Evolutionary conservation across 2,329 filamentous ascomycete genomes (phyloP).

Genomic region (Xylariaceae sp.): DNA sequence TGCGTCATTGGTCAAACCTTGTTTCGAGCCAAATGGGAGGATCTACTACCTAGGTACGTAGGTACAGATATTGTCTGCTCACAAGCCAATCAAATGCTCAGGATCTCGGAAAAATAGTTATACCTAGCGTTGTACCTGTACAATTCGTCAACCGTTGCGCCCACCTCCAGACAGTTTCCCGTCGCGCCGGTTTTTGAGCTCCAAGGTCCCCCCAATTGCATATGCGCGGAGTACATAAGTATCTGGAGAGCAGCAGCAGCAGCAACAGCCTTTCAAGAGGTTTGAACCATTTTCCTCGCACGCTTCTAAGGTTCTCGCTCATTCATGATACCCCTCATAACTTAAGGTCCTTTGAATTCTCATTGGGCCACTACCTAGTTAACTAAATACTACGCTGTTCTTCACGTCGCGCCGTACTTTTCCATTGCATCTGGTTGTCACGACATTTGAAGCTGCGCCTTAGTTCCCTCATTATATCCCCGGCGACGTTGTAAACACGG

Average conservation of each 20-base stretch:
- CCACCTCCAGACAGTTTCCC: constrained; percentile 22
- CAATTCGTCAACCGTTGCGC: constrained; percentile 29
- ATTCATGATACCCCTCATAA: constrained; percentile 34
- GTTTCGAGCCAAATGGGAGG: neutral
- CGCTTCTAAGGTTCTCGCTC: constrained; percentile 12
- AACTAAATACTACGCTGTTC: neutral
- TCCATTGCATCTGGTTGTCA: constrained; percentile 7
- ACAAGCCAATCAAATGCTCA: constrained; percentile 21
- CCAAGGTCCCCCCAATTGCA: neutral
- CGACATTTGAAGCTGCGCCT: neutral
- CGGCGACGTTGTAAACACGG: neutral
- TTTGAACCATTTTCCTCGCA: constrained; percentile 14
- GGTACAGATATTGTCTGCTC: neutral
- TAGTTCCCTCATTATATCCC: neutral
- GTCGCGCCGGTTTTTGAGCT: constrained; percentile 28
- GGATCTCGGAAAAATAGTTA: constrained; percentile 29
- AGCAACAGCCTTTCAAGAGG: neutral
- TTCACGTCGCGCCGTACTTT: too few species aligned
- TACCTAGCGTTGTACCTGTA: constrained; percentile 37
- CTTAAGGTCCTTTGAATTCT: constrained; percentile 16
- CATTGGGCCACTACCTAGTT: neutral
- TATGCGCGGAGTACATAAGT: neutral
- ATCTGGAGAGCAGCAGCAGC: constrained; percentile 1
- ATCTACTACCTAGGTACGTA: too few species aligned
- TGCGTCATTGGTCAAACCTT: too few species aligned